Conservation (phyloP, 169 alveolate genomes). For the Ichthyophthirius multifiliis region DNA sequence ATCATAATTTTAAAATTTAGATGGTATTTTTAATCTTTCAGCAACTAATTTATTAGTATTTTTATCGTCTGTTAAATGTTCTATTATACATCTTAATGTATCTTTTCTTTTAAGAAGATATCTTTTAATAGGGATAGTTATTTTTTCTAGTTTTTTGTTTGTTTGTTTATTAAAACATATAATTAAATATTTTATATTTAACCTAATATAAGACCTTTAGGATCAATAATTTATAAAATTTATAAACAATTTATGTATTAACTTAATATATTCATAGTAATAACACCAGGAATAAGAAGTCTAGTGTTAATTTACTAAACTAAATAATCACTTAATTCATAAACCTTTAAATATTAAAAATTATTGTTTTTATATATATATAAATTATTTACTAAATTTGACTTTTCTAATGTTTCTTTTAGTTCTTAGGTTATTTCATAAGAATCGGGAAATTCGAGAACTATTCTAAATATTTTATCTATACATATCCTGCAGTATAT, state of each 20-base stretch:
- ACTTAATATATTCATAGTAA: conserved; percentile 30
- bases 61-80: conserved; percentile 12
- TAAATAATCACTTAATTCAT: not conserved
- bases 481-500: not conserved
- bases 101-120: conserved; percentile 38
- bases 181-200: not conserved
- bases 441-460: not conserved
- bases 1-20: conserved; percentile 11
- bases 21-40: conserved; percentile 16
- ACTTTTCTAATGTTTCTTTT: not conserved
- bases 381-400: not conserved
- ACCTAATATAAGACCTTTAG: conserved; percentile 24
- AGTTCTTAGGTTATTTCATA: not conserved
- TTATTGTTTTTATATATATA: not conserved
- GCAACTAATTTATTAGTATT: conserved; percentile 10
- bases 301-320: conserved; percentile 10
- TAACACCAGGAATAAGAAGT: conserved; percentile 32
- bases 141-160: not conserved
- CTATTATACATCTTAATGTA: conserved; percentile 32
- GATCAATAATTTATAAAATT: conserved; percentile 27
- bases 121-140: conserved; percentile 17
- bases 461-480: not conserved
- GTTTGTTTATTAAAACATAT: not conserved
- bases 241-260: conserved; percentile 30
- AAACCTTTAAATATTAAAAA: not conserved